Base-by-base conservation (phyloP, 2,329 filamentous ascomycete genomes). In the Penicillium sp. region DNA sequence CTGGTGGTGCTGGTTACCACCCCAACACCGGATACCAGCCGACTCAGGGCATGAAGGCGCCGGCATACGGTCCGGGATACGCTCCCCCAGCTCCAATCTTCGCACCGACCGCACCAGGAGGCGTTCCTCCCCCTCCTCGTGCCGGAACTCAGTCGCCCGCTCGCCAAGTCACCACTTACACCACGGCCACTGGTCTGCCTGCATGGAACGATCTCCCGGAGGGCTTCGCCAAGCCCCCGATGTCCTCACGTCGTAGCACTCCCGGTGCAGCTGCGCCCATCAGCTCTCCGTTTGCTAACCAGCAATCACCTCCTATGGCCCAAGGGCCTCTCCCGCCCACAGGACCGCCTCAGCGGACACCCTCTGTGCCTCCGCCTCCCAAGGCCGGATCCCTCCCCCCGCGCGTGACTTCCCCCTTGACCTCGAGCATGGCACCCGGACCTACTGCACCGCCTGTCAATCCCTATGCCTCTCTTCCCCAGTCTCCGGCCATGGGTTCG, bases 191-290 rank as follows among this genome's bases (percentile, higher is more conserved):
- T 66, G 87, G 88, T 58, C 86, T 86, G 58, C 84, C 86, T 26
- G 88, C 89, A 63, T 99, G 94, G 94, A 99, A 99, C 63, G 94
- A 99, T 71, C 87, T 95, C 47, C 94, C 94, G 1, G 82, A 96
- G 65, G 88, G 76, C 51, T 85, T 97, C 42, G 81, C 84, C 42
- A 90, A 93, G 76, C 77, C 82, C 49, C 81, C 87, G n/a, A 81
- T 83, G 13, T 81, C 86, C 18, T 21, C 18, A 21, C 85, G 92
- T 60, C 84, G 87, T 67, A 80, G 81, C 42, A 96, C 93, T 1
- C 90, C 92, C 2, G 85, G 80, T 50, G 77, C 84, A 29, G 67
- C 75, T 41, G 82, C 85, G 47, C 78, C 87, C 3, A 84, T 91
- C 46, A 84, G 80, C n/a, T 84, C 88, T 16, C 89, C 90, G 8